Percentiles rank a stretch among this genome's conserved stretches.
Evolutionary conservation across 371 early-diverging fungal species (phyloP).

Genomic region (Mortierella sp.): DNA sequence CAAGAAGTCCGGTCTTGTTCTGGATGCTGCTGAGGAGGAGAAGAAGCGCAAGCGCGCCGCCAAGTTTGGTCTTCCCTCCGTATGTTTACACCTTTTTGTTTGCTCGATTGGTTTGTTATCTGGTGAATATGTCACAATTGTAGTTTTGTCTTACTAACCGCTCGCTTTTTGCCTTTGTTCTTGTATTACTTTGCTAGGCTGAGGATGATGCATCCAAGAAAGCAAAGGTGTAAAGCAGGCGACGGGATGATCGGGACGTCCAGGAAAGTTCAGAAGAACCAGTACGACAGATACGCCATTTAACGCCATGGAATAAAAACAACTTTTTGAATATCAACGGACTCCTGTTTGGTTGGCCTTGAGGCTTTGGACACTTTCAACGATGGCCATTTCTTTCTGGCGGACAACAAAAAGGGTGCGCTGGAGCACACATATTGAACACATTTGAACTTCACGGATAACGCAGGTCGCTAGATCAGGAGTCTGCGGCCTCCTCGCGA

Average conservation of each 20-base stretch:
- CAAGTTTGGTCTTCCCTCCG: constrained; percentile 63
- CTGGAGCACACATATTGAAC: too few species aligned
- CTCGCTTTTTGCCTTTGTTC: neutral
- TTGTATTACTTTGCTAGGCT: neutral
- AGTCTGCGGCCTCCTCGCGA: too few species aligned
- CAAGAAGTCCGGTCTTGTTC: constrained; percentile 3
- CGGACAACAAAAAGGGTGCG: too few species aligned
- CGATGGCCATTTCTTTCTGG: too few species aligned
- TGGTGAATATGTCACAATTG: neutral
- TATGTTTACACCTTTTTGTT: constrained; percentile 2
- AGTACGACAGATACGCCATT: neutral
- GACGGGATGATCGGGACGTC: neutral
- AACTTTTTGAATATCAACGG: neutral
- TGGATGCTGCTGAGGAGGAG: constrained; percentile 71
- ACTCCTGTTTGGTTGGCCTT: neutral
- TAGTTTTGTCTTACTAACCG: neutral
- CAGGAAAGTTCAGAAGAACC: neutral
- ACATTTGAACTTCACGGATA: too few species aligned
- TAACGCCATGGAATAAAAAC: constrained; percentile 2
- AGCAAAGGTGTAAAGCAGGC: constrained; percentile 21
- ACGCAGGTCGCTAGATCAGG: too few species aligned
- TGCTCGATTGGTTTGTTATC: neutral
- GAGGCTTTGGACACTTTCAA: neutral
- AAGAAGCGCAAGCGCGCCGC: constrained; percentile 78
- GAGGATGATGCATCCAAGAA: constrained; percentile 33